phyloP scores from a whole-genome alignment of 2,329 filamentous ascomycete species.

The Clarireedia monteithiana region DNA sequence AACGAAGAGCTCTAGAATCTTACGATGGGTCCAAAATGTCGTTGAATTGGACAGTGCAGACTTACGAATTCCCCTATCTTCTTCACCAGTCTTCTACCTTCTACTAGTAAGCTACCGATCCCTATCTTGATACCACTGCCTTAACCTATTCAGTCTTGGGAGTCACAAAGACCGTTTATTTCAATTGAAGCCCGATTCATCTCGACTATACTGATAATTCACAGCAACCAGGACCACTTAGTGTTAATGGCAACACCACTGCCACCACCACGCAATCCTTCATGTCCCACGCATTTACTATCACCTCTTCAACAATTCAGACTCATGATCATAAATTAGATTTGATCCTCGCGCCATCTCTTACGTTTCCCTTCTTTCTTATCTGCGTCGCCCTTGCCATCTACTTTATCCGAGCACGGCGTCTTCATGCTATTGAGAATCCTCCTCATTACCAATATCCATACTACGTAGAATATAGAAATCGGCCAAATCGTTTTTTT shows the following conservation, averaged over 20 bases:
- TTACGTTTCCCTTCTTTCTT: conserved; percentile 4
- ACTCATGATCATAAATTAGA: conserved; percentile 1
- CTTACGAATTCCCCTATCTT: neutral
- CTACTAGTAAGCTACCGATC: conserved; percentile 3
- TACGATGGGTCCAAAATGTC: conserved; percentile 1
- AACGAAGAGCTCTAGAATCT: neutral
- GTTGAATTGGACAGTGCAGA: conserved; percentile 7
- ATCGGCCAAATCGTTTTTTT: neutral
- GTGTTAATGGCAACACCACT: neutral
- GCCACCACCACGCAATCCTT: neutral
- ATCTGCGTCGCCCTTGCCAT: conserved; percentile 1
- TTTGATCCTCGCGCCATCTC: conserved; percentile 3
- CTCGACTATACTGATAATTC: neutral
- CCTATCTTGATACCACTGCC: neutral
- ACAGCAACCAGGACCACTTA: neutral
- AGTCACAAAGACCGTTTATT: too few relatives aligned
- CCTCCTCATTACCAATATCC: conserved; percentile 4
- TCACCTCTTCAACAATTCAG: neutral
- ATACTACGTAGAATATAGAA: conserved; percentile 1
- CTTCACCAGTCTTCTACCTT: conserved; percentile 5
- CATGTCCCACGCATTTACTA: neutral
- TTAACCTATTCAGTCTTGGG: too few relatives aligned
- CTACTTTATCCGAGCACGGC: conserved; percentile 1
- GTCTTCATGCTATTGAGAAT: neutral
- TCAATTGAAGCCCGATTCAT: neutral